phyloP scores from a whole-genome alignment of 805 yeast species.

The Sugiyamaella floridensis region DNA sequence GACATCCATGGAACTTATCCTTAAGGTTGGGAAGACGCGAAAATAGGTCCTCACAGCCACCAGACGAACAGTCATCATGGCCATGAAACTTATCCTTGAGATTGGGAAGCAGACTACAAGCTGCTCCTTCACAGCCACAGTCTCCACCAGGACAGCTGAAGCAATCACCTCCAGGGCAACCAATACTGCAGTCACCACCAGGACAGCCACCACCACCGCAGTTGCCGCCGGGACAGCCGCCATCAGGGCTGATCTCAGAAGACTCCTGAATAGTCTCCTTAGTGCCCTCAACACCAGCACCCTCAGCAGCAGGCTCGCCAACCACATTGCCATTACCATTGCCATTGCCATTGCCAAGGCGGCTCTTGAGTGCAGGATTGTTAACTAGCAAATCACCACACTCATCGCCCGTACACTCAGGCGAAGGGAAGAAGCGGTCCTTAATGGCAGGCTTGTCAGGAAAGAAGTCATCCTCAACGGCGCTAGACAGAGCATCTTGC shows the following conservation, averaged over 20 bases:
- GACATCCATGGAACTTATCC: slow-evolving; percentile 1
- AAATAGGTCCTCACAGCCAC: slow-evolving; percentile 1
- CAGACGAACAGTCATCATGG: not conserved
- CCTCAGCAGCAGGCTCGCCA: not conserved
- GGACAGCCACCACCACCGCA: not conserved
- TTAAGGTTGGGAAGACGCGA: not conserved
- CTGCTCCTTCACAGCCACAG: not conserved
- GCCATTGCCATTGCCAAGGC: not conserved
- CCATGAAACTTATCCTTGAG: not conserved
- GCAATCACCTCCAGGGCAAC: not conserved
- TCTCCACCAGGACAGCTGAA: not conserved
- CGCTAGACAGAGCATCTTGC: not conserved
- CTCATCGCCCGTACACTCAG: not conserved
- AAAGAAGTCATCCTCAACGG: not conserved
- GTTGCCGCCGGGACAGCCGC: not conserved
- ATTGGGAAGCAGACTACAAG: not conserved
- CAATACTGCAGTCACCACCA: not conserved
- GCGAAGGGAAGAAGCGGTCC: not conserved
- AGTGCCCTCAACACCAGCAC: too few species aligned
- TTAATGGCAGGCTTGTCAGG: not conserved
- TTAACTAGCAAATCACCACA: not conserved
- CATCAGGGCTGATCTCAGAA: not conserved
- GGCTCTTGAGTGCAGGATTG: not conserved
- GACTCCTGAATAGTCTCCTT: not conserved
- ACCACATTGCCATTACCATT: not conserved